These are phyloP conservation scores for Erythrophleum ivorense DNA, from an alignment of 331 rosid genomes.

Conservation along the genomic window DNA sequence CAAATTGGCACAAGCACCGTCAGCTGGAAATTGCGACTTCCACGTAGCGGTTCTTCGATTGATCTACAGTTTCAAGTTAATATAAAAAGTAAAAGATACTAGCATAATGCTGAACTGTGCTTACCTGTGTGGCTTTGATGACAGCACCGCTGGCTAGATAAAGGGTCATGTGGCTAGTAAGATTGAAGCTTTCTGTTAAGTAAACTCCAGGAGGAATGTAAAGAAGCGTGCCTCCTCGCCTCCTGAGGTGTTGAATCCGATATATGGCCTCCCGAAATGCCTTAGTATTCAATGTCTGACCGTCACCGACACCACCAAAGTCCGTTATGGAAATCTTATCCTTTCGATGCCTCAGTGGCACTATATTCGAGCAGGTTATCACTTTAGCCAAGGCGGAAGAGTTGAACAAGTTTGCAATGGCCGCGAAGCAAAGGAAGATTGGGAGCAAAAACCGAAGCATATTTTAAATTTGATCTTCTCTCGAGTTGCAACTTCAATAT, in stretches of 20 bases:
- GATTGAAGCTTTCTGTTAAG: slow-evolving; percentile 75
- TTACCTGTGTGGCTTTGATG: slow-evolving; percentile 77
- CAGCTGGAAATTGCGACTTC: background rate
- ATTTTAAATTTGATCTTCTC: background rate
- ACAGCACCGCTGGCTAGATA: slow-evolving; percentile 82
- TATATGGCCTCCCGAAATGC: slow-evolving; percentile 74
- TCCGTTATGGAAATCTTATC: slow-evolving; percentile 70
- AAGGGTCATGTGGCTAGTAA: slow-evolving; percentile 86
- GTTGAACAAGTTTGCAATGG: slow-evolving; percentile 16
- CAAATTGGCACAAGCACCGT: background rate
- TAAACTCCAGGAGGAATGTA: slow-evolving; percentile 82
- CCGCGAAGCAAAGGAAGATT: background rate
- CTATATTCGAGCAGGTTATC: slow-evolving; percentile 67
- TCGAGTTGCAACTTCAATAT: background rate
- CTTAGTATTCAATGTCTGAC: slow-evolving; percentile 69
- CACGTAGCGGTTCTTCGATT: background rate
- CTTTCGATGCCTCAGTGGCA: slow-evolving; percentile 53
- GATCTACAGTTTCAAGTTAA: background rate
- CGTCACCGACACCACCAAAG: slow-evolving; percentile 85
- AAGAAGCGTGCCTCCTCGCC: slow-evolving; percentile 82
- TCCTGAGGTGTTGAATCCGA: slow-evolving; percentile 61
- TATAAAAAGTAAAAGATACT: background rate
- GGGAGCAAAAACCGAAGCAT: slow-evolving; percentile 18
- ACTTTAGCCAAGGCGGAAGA: slow-evolving; percentile 26
- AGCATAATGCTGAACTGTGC: background rate